Base-by-base conservation (phyloP, 2,329 filamentous ascomycete species). In the Clonostachys rosea region DNA sequence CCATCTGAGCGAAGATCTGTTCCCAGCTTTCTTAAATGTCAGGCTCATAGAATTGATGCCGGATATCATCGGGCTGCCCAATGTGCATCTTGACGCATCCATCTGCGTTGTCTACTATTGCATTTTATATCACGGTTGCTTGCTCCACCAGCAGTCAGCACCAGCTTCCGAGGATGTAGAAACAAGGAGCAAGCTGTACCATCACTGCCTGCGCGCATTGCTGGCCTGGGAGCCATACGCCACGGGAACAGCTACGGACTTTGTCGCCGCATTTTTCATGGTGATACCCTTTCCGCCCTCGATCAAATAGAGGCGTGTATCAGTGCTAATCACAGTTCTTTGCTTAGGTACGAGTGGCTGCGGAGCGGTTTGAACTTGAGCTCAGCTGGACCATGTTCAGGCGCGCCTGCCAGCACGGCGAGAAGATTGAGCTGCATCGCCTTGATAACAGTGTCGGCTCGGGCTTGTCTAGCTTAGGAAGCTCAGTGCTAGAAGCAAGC, bases 331-430 rank as follows among this genome's bases (percentile, higher is more conserved):
- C 16, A 5, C 12, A 3, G 11, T 5, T 4, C 5, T 18, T 0
- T 13, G 1, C 9, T 16, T 30, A 47, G 46, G 37, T 54, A 9
- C 59, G 59, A 7, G 49, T 62, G 7, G 56, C 61, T 6, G 58
- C 56, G 6, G 59, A 61, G 11, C 60, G 51, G 30, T 63, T 64
- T n/a, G 62, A 64, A 34, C 58, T 63, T 14, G 60, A 63, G 9
- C 49, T 64, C 3, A 54, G 56, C 13, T 64, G 61, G 61, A 53
- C 50, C n/a, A 60, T 62, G 51, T 60, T 62, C 46, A 59, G 57
- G 13, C 52, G 49, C 8, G 58, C 62, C 3, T 57, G 59, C 42
- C 58, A 59, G 42, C 63, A 61, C 33, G 62, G 59, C 3, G 58
- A 61, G 39, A 49, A 30, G 7, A 54, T 64, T 10, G 60, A 63